Evolutionary conservation across 352 stramenopile genomes (phyloP).

Genomic region (Thraustochytrium striatum): DNA sequence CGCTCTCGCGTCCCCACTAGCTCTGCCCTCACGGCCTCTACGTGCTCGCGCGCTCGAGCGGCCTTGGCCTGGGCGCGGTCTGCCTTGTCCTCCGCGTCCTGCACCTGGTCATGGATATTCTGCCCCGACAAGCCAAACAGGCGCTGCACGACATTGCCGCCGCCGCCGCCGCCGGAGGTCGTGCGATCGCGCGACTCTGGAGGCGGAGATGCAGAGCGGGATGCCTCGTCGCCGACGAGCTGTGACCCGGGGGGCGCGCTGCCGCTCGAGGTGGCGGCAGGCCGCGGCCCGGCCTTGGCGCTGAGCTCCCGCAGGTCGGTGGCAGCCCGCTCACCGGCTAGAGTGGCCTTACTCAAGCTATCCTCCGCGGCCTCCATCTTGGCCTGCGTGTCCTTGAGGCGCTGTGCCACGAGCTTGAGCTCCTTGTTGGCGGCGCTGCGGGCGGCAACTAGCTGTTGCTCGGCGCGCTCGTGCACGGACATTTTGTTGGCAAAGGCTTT

Average conservation of each 20-base stretch:
- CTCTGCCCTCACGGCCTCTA: not conserved
- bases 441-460: slow-evolving; percentile 16
- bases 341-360: not conserved
- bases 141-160: slow-evolving; percentile 28
- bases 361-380: slow-evolving; percentile 10
- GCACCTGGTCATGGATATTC: not conserved
- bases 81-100: slow-evolving; percentile 13
- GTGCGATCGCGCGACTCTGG: too few species aligned
- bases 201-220: too few species aligned
- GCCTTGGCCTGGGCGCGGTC: not conserved
- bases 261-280: too few species aligned
- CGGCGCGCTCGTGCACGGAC: not conserved
- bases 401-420: slow-evolving; percentile 10
- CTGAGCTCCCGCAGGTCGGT: not conserved
- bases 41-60: not conserved
- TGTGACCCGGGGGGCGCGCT: too few species aligned
- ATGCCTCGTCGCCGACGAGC: too few species aligned
- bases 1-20: not conserved
- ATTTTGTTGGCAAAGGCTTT: not conserved
- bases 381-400: slow-evolving; percentile 5
- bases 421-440: slow-evolving; percentile 33
- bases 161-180: not conserved
- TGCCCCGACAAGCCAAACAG: slow-evolving; percentile 14
- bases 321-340: not conserved
- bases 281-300: too few species aligned